Conservation (phyloP, 2,329 filamentous ascomycete species). For the Lachnellula willkommii region DNA sequence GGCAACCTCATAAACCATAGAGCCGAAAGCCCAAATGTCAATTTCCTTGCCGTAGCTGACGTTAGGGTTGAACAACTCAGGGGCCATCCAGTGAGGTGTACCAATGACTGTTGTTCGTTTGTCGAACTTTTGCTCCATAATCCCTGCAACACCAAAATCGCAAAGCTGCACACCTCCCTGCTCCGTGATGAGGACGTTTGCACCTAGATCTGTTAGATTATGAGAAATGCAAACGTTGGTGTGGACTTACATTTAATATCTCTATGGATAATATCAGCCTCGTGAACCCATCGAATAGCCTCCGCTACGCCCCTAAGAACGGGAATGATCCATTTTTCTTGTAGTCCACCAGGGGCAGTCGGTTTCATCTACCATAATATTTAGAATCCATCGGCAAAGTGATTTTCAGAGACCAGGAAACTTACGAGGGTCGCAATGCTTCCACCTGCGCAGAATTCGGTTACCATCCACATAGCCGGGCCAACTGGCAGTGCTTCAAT, state of each 20-base stretch:
- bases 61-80: conserved; percentile 64
- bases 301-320: conserved; percentile 62
- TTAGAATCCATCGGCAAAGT: not conserved
- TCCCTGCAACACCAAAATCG: conserved; percentile 78
- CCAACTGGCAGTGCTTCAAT: conserved; percentile 74
- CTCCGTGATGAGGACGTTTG: conserved; percentile 76
- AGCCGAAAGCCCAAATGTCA: conserved; percentile 82
- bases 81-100: conserved; percentile 83
- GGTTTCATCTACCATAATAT: conserved; percentile 48
- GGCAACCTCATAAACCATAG: conserved; percentile 75
- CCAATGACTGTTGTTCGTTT: conserved; percentile 79
- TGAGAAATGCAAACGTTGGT: not conserved
- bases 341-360: conserved; percentile 58
- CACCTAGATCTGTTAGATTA: conserved; percentile 36
- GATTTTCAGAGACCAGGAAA: conserved; percentile 39
- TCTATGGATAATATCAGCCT: conserved; percentile 63
- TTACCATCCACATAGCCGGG: conserved; percentile 81
- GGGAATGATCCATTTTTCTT: conserved; percentile 65
- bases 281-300: conserved; percentile 62
- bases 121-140: conserved; percentile 68
- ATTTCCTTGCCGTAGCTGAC: conserved; percentile 65
- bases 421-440: conserved; percentile 65
- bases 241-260: conserved; percentile 57
- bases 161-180: conserved; percentile 73
- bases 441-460: conserved; percentile 79